These are phyloP conservation scores for Talaromyces sp. DNA, from an alignment of 2,329 filamentous ascomycete species.

Conservation along the genomic window DNA sequence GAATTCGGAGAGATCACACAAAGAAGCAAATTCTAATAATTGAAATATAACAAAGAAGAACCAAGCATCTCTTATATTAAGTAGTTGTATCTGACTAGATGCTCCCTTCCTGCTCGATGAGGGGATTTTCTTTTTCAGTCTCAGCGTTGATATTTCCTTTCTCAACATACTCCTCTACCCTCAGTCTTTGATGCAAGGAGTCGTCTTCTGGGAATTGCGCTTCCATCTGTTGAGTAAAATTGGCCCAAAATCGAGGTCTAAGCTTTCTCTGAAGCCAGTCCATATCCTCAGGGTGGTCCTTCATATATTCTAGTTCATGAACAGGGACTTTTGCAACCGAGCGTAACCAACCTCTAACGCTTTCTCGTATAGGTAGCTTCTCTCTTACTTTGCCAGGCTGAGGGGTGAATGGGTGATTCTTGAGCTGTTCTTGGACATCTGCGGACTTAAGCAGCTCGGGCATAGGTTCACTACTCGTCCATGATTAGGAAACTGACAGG, in stretches of 20 bases:
- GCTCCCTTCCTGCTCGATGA: not conserved
- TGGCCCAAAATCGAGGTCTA: slow-evolving; percentile 15
- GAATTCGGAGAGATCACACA: too few relatives aligned
- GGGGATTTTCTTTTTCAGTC: not conserved
- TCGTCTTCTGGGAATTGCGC: not conserved
- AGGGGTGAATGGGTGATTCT: not conserved
- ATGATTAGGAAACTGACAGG: not conserved
- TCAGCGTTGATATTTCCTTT: not conserved
- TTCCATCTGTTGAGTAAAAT: slow-evolving; percentile 15
- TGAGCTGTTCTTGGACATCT: not conserved
- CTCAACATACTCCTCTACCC: not conserved
- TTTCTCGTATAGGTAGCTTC: not conserved
- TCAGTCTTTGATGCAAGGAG: not conserved
- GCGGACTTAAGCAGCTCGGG: not conserved
- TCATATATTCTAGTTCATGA: slow-evolving; percentile 15
- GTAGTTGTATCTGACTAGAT: not conserved
- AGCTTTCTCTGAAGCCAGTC: slow-evolving; percentile 14
- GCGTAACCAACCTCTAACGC: not conserved
- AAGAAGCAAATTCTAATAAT: too few relatives aligned
- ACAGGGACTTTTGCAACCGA: not conserved
- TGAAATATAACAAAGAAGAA: too few relatives aligned
- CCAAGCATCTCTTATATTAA: too few relatives aligned
- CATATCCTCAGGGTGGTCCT: slow-evolving; percentile 15
- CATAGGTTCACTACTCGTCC: not conserved
- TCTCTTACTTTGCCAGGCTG: not conserved